phyloP scores from a whole-genome alignment of 2,329 filamentous ascomycete species.

The Coniochaeta pulveracea region DNA sequence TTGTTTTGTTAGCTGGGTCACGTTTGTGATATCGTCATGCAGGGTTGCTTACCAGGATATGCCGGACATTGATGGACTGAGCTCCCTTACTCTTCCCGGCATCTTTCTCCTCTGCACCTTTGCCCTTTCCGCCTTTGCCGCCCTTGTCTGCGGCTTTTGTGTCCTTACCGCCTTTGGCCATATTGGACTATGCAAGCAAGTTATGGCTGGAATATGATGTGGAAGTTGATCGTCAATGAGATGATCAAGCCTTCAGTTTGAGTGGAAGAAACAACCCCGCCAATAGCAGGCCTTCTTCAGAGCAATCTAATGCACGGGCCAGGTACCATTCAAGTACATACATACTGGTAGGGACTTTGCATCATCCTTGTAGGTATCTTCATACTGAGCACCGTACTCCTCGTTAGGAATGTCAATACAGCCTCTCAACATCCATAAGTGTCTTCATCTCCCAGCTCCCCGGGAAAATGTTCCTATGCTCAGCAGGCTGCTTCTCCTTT shows the following conservation, averaged over 20 bases:
- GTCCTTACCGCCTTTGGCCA: constrained; percentile 24
- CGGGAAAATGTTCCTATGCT: not conserved
- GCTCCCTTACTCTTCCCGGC: constrained; percentile 38
- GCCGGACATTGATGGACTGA: constrained; percentile 61
- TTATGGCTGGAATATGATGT: too few species aligned
- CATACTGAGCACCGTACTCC: too few species aligned
- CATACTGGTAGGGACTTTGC: too few species aligned
- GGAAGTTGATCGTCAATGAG: too few species aligned
- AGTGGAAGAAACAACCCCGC: too few species aligned
- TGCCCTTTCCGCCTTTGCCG: constrained; percentile 15
- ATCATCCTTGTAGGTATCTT: too few species aligned
- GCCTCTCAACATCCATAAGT: not conserved
- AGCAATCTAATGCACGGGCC: too few species aligned
- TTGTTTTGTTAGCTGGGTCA: not conserved
- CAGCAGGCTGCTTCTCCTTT: not conserved
- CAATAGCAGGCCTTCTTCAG: too few species aligned
- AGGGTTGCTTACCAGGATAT: constrained; percentile 56
- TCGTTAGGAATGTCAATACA: too few species aligned
- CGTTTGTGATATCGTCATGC: constrained; percentile 3
- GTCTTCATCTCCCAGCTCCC: constrained; percentile 2
- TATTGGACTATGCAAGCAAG: constrained; percentile 5
- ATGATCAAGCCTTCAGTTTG: too few species aligned
- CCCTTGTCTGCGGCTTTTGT: constrained; percentile 8
- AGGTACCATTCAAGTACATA: too few species aligned
- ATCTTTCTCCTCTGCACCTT: constrained; percentile 12